These are phyloP conservation scores for Neopestalotiopsis clavispora DNA, from an alignment of 2,329 filamentous ascomycete genomes.

Conservation along the genomic window DNA sequence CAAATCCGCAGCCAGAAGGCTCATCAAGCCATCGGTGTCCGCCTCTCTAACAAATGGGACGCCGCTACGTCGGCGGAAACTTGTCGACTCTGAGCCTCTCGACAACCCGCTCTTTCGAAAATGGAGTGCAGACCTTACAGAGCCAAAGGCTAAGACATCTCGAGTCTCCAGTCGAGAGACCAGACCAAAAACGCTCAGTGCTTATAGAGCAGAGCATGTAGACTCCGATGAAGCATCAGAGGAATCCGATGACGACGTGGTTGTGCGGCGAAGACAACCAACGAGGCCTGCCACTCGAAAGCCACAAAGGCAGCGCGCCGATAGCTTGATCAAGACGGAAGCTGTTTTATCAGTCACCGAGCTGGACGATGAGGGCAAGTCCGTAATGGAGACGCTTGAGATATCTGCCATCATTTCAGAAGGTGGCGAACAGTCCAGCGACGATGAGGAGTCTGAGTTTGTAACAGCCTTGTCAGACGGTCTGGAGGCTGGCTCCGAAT, in stretches of 20 bases:
- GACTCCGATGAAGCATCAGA: background rate
- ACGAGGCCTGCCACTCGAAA: background rate
- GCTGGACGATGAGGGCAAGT: background rate
- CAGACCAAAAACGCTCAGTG: constrained; percentile 9
- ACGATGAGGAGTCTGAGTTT: constrained; percentile 31
- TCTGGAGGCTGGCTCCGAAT: constrained; percentile 24
- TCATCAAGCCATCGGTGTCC: constrained; percentile 1
- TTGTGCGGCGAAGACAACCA: constrained; percentile 13
- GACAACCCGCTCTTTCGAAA: constrained; percentile 33
- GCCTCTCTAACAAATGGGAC: constrained; percentile 24
- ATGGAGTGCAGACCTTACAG: constrained; percentile 23
- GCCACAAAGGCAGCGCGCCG: background rate
- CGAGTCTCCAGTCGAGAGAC: constrained; percentile 19
- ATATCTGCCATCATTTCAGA: constrained; percentile 10
- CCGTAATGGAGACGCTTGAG: constrained; percentile 6
- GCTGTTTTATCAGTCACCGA: background rate
- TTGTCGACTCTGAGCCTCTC: constrained; percentile 30
- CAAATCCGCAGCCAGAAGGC: background rate
- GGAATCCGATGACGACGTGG: constrained; percentile 13
- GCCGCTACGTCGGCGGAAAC: constrained; percentile 35
- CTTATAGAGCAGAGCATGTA: background rate
- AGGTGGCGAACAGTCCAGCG: constrained; percentile 18
- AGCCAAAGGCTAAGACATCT: constrained; percentile 18
- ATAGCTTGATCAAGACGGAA: background rate
- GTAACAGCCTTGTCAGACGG: constrained; percentile 24